A percentile compares a stretch with the other conserved stretches of the same genome.
Evolutionary conservation across 345 rosid genomes (phyloP).

Genomic region (Abelmoschus esculentus): DNA sequence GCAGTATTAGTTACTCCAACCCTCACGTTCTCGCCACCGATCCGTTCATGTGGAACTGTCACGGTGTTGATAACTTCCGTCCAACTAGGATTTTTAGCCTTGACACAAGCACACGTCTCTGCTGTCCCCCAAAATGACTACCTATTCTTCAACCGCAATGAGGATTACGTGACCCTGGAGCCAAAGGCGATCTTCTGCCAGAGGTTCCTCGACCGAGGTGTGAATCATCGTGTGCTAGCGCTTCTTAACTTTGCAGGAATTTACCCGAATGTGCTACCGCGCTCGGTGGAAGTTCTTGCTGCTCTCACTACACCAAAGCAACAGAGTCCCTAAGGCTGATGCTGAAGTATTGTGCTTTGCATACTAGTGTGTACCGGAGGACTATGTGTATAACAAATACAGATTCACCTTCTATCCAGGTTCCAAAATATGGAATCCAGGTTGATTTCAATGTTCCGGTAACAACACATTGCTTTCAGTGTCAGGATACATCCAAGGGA

Average conservation of each 20-base stretch:
- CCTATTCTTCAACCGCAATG: slow-evolving; percentile 82
- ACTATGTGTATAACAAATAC: slow-evolving; percentile 26
- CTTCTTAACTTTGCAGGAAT: slow-evolving; percentile 84
- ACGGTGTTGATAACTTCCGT: slow-evolving; percentile 57
- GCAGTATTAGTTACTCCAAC: slow-evolving; percentile 64
- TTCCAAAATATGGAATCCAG: slow-evolving; percentile 76
- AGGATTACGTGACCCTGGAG: slow-evolving; percentile 57
- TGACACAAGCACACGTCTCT: slow-evolving; percentile 72
- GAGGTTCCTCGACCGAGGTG: slow-evolving; percentile 74
- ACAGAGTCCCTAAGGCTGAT: slow-evolving; percentile 78
- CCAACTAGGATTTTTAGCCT: slow-evolving; percentile 78
- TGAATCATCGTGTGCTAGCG: slow-evolving; percentile 81
- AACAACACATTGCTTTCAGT: slow-evolving; percentile 65
- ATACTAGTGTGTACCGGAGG: slow-evolving; percentile 84
- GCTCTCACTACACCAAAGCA: slow-evolving; percentile 52
- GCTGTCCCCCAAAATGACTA: slow-evolving; percentile 81
- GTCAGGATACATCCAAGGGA: slow-evolving; percentile 73
- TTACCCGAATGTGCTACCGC: slow-evolving; percentile 55
- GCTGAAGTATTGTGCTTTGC: slow-evolving; percentile 65
- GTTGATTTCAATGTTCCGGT: slow-evolving; percentile 77
- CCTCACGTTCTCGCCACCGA: slow-evolving; percentile 69
- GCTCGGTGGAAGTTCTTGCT: too few relatives aligned
- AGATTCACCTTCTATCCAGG: slow-evolving; percentile 46
- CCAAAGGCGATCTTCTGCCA: slow-evolving; percentile 82
- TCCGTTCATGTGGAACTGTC: slow-evolving; percentile 85